Conservation (phyloP, 2,329 filamentous ascomycete genomes). For the Diaporthe sp. region DNA sequence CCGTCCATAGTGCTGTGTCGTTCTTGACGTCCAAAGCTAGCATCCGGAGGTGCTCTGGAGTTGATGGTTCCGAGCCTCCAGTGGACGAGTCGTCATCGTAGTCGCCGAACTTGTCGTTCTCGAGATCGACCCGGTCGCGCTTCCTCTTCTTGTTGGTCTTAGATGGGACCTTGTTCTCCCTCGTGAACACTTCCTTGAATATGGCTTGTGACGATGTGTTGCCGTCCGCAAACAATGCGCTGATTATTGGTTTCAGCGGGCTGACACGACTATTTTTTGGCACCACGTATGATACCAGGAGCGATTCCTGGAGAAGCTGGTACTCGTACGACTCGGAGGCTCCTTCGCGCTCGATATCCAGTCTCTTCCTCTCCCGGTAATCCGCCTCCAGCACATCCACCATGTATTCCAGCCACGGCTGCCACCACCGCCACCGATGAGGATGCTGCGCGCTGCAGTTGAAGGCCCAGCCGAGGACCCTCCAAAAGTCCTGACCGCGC, state of each 20-base stretch:
- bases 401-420: constrained; percentile 82
- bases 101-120: constrained; percentile 69
- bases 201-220: constrained; percentile 60
- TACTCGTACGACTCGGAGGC: constrained; percentile 40
- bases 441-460: constrained; percentile 83
- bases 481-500: constrained; percentile 89
- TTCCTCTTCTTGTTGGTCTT: constrained; percentile 61
- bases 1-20: constrained; percentile 37
- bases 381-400: constrained; percentile 81
- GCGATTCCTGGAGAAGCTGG: constrained; percentile 58
- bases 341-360: constrained; percentile 51
- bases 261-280: constrained; percentile 54
- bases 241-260: constrained; percentile 65
- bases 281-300: constrained; percentile 70
- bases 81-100: constrained; percentile 65
- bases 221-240: constrained; percentile 76
- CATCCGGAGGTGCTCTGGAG: constrained; percentile 51
- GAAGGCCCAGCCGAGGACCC: constrained; percentile 89
- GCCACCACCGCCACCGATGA: constrained; percentile 84
- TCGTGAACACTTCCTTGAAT: constrained; percentile 75
- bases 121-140: constrained; percentile 62
- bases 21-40: constrained; percentile 45
- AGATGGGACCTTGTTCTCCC: constrained; percentile 65
- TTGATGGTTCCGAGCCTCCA: constrained; percentile 57
- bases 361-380: constrained; percentile 66